These are phyloP conservation scores for Xylaria palmicola DNA, from an alignment of 495 filamentous ascomycete species.

Conservation along the genomic window DNA sequence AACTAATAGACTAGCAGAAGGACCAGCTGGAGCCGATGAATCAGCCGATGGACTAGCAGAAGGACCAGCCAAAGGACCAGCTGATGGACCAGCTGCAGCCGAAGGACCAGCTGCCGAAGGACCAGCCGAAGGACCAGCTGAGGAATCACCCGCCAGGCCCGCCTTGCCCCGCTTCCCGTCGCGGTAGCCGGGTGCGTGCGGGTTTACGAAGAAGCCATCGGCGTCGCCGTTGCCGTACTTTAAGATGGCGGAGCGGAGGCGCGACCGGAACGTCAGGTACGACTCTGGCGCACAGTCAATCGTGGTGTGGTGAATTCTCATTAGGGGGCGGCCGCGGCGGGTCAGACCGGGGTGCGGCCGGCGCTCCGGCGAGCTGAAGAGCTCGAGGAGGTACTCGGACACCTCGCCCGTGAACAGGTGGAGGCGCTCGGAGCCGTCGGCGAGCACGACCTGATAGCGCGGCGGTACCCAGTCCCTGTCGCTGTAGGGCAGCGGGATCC, in stretches of 20 bases:
- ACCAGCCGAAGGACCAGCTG: no score
- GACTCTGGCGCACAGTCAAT: not conserved
- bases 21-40: no score
- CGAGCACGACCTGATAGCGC: constrained; percentile 4
- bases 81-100: no score
- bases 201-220: not conserved
- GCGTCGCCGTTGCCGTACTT: not conserved
- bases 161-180: not conserved
- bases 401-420: not conserved
- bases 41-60: no score
- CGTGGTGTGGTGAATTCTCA: not conserved
- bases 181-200: not conserved
- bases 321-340: not conserved
- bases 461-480: not conserved
- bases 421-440: not conserved
- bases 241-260: not conserved
- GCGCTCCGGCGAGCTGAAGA: not conserved
- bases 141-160: no score
- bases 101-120: no score
- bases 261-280: not conserved
- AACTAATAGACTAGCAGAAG: no score
- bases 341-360: not conserved
- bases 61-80: no score
- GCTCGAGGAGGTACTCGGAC: constrained; percentile 1
- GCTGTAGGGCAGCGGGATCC: not conserved